phyloP scores from a whole-genome alignment of 768 basidiomycete species.

The Russula sp. region DNA sequence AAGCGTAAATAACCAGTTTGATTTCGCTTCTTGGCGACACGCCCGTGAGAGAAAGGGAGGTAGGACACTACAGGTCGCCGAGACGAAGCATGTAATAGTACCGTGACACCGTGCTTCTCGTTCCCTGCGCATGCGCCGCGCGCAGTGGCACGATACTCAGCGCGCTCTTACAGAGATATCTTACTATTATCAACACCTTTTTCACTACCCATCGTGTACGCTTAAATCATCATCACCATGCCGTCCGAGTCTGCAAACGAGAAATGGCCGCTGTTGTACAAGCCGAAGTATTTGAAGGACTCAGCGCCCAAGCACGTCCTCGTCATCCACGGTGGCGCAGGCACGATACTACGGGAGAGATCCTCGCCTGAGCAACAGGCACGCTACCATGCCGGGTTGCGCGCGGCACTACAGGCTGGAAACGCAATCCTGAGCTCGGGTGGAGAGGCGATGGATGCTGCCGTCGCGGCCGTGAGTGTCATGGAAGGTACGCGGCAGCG shows the following conservation, averaged over 20 bases:
- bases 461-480: constrained; percentile 61
- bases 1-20: too few relatives aligned
- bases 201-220: neutral
- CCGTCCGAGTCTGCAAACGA: constrained; percentile 10
- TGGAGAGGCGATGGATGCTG: constrained; percentile 81
- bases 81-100: too few relatives aligned
- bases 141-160: too few relatives aligned
- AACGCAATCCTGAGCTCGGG: constrained; percentile 55
- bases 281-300: neutral
- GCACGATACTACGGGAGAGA: constrained; percentile 51
- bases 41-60: too few relatives aligned
- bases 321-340: constrained; percentile 78
- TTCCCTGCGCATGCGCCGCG: too few relatives aligned
- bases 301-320: constrained; percentile 35
- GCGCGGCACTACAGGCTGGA: constrained; percentile 53
- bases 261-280: constrained; percentile 21
- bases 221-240: neutral
- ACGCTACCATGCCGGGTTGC: constrained; percentile 51
- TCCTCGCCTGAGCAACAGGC: constrained; percentile 58
- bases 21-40: too few relatives aligned
- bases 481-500: constrained; percentile 47
- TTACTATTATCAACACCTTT: neutral
- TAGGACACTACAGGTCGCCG: too few relatives aligned
- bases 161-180: too few relatives aligned
- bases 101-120: too few relatives aligned